Base-by-base conservation (phyloP, 2,329 filamentous ascomycete species). In the Fusarium liriodendri region DNA sequence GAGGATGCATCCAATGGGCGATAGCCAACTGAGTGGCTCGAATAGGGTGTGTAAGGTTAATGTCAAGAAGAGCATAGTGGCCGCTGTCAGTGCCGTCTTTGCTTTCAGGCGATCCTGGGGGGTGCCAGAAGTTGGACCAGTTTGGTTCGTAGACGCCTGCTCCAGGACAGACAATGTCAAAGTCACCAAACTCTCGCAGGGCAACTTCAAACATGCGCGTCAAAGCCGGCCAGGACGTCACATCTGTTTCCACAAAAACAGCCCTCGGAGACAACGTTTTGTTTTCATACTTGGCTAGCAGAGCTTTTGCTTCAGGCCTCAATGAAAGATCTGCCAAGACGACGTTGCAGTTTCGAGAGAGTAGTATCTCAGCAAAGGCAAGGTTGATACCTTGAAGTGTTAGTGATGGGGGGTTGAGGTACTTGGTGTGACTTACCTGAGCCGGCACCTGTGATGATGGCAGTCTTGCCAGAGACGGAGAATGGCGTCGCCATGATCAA, bases 141-240 rank as follows among this genome's bases (percentile, higher is more conserved):
- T 78, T 71, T 72, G 85, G 86, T 68, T 87, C 86, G 59, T 84
- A 87, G 5, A 87, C 78, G 32, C 86, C 86, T 0, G 86, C 86
- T 0, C 85, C 85, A 0, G 86, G 84, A 40, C 84, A 86, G 5
- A 87, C 77, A 27, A 87, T 81, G 55, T 85, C 83, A 67, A 84
- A 79, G 3, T 73, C 75, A 0, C 82, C 82, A 59, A 87, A 86
- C 29, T 83, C 79, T 1, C 67, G 25, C 1, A 81, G 45, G 0
- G 84, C 76, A 5, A 72, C 70, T 5, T 80, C 72, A 62, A 86
- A 85, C 72, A 84, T 80, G 18, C 68, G 67, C 1, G 77, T 58
- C 0, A 87, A 73, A 6, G 82, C 80, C 1, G 78, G 69, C 85
- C 85, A 87, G 0, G 80, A 81, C 0, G 83, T 82, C 0, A 87